phyloP scores from a whole-genome alignment of 305 asterid species.

The Solanum hybrid region DNA sequence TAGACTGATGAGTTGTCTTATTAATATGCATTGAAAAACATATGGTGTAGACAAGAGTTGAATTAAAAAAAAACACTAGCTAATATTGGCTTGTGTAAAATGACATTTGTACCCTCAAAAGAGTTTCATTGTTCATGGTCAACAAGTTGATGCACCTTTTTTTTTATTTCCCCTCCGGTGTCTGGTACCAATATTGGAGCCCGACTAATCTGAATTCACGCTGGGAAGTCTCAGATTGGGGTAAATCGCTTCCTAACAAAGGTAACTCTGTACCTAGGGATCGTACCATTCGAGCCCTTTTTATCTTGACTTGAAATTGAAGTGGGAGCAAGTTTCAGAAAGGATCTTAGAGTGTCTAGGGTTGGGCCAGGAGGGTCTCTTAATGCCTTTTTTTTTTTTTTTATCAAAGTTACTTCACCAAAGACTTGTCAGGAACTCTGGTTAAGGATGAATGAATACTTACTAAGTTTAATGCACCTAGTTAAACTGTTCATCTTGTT shows the following conservation, averaged over 20 bases:
- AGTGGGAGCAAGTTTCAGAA: neutral
- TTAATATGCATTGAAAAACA: neutral
- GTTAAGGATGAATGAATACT: too few relatives aligned
- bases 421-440: neutral
- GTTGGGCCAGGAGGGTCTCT: neutral
- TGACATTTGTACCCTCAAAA: neutral
- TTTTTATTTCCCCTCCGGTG: accelerated
- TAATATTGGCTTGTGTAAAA: neutral
- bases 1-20: neutral
- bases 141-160: neutral
- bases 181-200: accelerated
- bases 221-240: accelerated
- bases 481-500: neutral
- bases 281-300: neutral
- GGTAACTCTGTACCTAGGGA: accelerated
- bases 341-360: neutral
- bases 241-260: neutral
- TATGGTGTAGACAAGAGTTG: neutral
- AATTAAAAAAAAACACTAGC: neutral
- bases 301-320: neutral
- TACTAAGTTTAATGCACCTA: neutral
- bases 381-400: neutral
- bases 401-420: neutral
- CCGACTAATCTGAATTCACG: accelerated
- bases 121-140: neutral